Conservation (phyloP, 768 basidiomycete genomes). For the Serendipita sp. region DNA sequence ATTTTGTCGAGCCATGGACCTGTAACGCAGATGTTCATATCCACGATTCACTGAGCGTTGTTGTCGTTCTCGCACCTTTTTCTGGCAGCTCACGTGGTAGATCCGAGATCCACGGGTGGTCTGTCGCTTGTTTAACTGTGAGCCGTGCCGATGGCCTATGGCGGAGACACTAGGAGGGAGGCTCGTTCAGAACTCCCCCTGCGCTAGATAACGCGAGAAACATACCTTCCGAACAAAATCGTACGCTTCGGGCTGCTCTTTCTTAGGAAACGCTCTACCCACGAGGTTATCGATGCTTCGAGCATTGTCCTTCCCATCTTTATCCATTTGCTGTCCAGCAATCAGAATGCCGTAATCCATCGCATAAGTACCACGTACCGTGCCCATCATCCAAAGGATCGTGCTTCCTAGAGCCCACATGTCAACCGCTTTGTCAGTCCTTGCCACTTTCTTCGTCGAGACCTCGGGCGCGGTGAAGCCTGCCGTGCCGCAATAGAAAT, state of each 20-base stretch:
- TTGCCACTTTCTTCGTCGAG: not conserved
- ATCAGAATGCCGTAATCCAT: not conserved
- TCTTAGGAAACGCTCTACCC: not conserved
- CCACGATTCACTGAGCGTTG: not conserved
- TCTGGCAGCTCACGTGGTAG: not conserved
- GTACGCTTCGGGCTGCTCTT: not conserved
- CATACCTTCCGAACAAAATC: not conserved
- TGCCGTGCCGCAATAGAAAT: not conserved
- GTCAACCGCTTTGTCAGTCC: not conserved
- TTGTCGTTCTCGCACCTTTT: not conserved
- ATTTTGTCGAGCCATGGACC: not conserved
- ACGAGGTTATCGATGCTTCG: not conserved
- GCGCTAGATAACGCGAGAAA: not conserved
- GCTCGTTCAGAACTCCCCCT: not conserved
- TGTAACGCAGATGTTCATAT: not conserved
- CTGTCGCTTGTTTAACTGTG: not conserved
- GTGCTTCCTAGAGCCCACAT: not conserved
- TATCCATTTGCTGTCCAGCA: not conserved
- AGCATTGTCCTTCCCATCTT: not conserved
- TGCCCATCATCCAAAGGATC: not conserved
- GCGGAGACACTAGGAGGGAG: not conserved
- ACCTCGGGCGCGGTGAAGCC: not conserved
- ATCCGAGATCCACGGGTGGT: not conserved
- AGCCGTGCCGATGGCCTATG: not conserved
- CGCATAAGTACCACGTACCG: not conserved